Evolutionary conservation across 331 rosid genomes (phyloP).

Genomic region (Ulmus americana): DNA sequence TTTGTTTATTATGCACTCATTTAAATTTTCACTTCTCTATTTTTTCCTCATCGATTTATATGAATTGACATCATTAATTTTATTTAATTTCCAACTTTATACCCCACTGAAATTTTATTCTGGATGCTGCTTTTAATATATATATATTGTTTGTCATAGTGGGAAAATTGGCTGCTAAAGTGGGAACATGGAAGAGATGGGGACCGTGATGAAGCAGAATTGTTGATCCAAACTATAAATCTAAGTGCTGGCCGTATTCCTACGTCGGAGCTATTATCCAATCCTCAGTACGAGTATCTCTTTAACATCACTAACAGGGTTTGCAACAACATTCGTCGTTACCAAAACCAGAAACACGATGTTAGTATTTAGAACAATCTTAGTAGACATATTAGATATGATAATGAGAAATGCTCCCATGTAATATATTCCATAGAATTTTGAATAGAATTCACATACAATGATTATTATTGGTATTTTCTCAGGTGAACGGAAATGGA

Average conservation of each 20-base stretch:
- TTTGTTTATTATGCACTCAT: too few relatives aligned
- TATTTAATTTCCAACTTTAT: too few relatives aligned
- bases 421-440: too few relatives aligned
- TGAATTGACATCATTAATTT: too few relatives aligned
- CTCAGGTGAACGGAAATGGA: slow-evolving; percentile 35
- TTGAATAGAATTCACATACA: too few relatives aligned
- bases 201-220: slow-evolving; percentile 52
- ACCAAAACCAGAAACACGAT: slow-evolving; percentile 36
- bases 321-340: slow-evolving; percentile 39
- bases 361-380: slow-evolving; percentile 27
- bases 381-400: too few relatives aligned
- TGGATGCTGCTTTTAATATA: too few relatives aligned
- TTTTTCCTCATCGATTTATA: too few relatives aligned
- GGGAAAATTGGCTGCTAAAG: slow-evolving; percentile 70
- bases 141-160: slow-evolving; percentile 27
- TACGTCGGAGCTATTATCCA: slow-evolving; percentile 35
- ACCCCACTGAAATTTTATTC: too few relatives aligned
- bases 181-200: slow-evolving; percentile 61
- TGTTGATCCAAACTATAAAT: slow-evolving; percentile 58
- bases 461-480: too few relatives aligned
- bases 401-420: too few relatives aligned
- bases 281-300: slow-evolving; percentile 40
- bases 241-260: slow-evolving; percentile 42
- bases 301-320: slow-evolving; percentile 48
- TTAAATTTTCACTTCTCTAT: too few relatives aligned